Evolutionary conservation across 2,329 filamentous ascomycete species (phyloP).

Genomic region (Fusarium coicis): DNA sequence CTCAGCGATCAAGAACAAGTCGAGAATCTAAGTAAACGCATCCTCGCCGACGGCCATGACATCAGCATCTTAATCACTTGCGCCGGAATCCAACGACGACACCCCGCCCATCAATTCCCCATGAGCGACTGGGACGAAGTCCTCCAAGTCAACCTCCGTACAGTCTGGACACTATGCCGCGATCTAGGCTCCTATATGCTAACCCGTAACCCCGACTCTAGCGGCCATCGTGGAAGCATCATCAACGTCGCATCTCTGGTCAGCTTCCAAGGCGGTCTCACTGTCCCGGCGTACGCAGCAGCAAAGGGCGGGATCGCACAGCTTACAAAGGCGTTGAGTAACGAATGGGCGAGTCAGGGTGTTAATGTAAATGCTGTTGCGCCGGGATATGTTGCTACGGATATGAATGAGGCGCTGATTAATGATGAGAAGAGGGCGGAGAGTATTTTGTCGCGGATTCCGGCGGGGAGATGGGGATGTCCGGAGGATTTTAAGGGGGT

Average conservation of each 20-base stretch:
- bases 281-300: slow-evolving; percentile 87
- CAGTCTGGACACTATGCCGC: slow-evolving; percentile 81
- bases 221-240: slow-evolving; percentile 73
- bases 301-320: slow-evolving; percentile 87
- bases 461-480: slow-evolving; percentile 82
- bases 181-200: slow-evolving; percentile 85
- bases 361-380: slow-evolving; percentile 89
- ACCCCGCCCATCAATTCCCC: slow-evolving; percentile 80
- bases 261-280: slow-evolving; percentile 86
- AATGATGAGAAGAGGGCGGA: slow-evolving; percentile 74
- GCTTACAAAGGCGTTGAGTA: slow-evolving; percentile 85
- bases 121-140: slow-evolving; percentile 79
- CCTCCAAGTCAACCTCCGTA: slow-evolving; percentile 84
- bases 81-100: slow-evolving; percentile 84
- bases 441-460: slow-evolving; percentile 83
- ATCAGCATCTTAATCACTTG: slow-evolving; percentile 86
- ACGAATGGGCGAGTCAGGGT: slow-evolving; percentile 85
- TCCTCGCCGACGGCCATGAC: slow-evolving; percentile 69
- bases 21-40: slow-evolving; percentile 63
- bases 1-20: slow-evolving; percentile 70
- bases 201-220: slow-evolving; percentile 58
- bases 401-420: slow-evolving; percentile 89
- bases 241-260: slow-evolving; percentile 87
- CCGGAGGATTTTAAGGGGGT: slow-evolving; percentile 90
- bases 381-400: slow-evolving; percentile 88